Evolutionary conservation across 2,329 filamentous ascomycete species (phyloP).

Genomic region (Mycosphaerella arachidis): DNA sequence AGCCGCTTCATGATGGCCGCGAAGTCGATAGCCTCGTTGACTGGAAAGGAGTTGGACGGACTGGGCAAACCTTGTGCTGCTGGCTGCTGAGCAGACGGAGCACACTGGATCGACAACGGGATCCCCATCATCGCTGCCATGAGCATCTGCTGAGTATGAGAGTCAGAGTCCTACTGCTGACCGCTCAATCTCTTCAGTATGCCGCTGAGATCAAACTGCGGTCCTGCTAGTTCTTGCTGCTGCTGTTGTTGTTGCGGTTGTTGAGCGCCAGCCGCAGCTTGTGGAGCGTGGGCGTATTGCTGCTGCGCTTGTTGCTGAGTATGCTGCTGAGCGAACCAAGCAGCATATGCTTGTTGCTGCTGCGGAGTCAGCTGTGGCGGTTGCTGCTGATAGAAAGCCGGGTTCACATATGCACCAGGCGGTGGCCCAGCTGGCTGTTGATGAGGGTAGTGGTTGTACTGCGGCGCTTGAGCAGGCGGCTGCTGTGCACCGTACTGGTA

Average conservation of each 20-base stretch:
- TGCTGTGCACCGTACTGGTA: conserved; percentile 25
- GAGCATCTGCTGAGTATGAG: not conserved
- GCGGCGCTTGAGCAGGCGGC: conserved; percentile 15
- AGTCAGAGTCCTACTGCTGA: not conserved
- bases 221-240: not conserved
- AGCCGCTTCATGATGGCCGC: not conserved
- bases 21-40: not conserved
- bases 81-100: not conserved
- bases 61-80: not conserved
- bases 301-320: conserved; percentile 1
- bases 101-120: not conserved
- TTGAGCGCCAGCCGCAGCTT: conserved; percentile 1
- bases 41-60: not conserved
- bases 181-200: conserved; percentile 5
- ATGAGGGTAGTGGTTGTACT: conserved; percentile 22
- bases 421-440: conserved; percentile 12
- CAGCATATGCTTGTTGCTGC: conserved; percentile 5
- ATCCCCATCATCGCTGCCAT: not conserved
- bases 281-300: not conserved
- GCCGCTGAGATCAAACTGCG: not conserved
- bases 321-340: conserved; percentile 1
- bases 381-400: conserved; percentile 11
- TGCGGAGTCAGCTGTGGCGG: not conserved
- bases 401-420: conserved; percentile 9
- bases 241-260: conserved; percentile 4